Percentiles rank a stretch among this genome's conserved stretches.
These are phyloP conservation scores for Salix suchowensis DNA, from an alignment of 345 rosid genomes.

Conservation along the genomic window DNA sequence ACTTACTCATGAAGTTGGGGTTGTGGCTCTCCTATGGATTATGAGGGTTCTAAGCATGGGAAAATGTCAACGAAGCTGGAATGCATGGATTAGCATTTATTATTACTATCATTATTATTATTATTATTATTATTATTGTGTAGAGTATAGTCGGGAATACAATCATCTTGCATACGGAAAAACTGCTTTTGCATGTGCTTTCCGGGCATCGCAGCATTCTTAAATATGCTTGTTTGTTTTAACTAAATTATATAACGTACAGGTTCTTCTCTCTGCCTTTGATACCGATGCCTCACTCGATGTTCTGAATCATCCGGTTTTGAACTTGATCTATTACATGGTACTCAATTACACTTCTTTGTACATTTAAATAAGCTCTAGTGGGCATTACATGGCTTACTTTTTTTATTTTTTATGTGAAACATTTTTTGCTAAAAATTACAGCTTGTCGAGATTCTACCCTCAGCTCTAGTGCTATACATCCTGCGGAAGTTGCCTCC, in stretches of 20 bases:
- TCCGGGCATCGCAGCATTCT: not conserved
- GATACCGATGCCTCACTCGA: constrained; percentile 70
- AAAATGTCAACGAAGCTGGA: not conserved
- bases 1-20: not conserved
- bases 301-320: constrained; percentile 85
- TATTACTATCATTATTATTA: too few relatives aligned
- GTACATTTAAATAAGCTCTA: not conserved
- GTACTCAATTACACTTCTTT: constrained; percentile 31
- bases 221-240: not conserved
- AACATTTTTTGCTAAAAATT: constrained; percentile 13
- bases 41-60: not conserved
- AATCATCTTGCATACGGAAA: not conserved
- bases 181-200: not conserved
- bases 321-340: constrained; percentile 89
- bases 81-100: too few relatives aligned
- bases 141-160: too few relatives aligned
- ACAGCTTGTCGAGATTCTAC: constrained; percentile 93
- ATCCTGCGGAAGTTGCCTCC: constrained; percentile 93
- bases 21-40: not conserved
- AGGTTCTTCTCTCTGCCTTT: constrained; percentile 82
- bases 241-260: constrained; percentile 19
- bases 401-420: constrained; percentile 1
- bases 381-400: not conserved
- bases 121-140: too few relatives aligned
- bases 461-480: constrained; percentile 87